Conservation (phyloP, 2,329 filamentous ascomycete genomes). For the Talaromyces piceae region DNA sequence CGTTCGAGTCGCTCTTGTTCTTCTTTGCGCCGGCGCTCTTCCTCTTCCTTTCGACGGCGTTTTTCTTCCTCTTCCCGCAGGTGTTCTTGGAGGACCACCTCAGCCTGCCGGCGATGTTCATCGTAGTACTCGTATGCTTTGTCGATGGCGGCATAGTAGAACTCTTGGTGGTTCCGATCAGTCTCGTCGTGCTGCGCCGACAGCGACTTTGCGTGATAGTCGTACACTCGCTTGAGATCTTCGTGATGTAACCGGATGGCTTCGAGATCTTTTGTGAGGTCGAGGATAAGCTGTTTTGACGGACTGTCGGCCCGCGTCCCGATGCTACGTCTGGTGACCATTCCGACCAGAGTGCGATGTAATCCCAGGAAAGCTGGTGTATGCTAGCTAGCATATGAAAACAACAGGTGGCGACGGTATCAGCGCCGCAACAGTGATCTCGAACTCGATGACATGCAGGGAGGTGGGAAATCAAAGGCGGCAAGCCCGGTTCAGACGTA, state of each 20-base stretch:
- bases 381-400: not conserved
- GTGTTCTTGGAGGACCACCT: constrained; percentile 46
- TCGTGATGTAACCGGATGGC: constrained; percentile 34
- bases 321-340: constrained; percentile 7
- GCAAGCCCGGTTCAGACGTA: too few species aligned
- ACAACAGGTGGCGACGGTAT: not conserved
- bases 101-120: constrained; percentile 51
- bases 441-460: too few species aligned
- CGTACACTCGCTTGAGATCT: constrained; percentile 38
- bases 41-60: constrained; percentile 28
- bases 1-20: constrained; percentile 27
- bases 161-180: constrained; percentile 54
- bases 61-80: constrained; percentile 33
- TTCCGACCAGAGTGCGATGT: not conserved
- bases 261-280: constrained; percentile 35
- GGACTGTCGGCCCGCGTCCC: constrained; percentile 28
- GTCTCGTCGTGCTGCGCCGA: constrained; percentile 56
- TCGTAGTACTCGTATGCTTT: constrained; percentile 61
- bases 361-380: not conserved
- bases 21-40: constrained; percentile 19
- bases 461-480: too few species aligned
- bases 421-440: too few species aligned
- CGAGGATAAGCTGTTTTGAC: constrained; percentile 33
- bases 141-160: constrained; percentile 59
- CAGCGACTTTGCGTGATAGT: constrained; percentile 38